Evolutionary conservation across 192 early-diverging fungal species (phyloP), one percentile per base, ranked within the genome.

Genomic region (Entrophospora sp.): DNA sequence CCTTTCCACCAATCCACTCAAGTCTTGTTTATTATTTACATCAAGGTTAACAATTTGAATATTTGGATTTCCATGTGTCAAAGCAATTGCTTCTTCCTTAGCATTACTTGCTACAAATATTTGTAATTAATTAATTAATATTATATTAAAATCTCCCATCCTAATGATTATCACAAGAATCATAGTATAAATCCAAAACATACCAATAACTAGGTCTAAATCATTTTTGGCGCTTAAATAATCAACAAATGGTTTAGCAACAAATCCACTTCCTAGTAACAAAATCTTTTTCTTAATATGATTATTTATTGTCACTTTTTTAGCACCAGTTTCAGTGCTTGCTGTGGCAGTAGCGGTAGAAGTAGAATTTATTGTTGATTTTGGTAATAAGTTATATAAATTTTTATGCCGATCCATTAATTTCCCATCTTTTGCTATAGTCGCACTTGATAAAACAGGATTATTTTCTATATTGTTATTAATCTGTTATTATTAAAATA

Each of bases 221-320:
- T 87, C 69, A 8, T 73, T 66, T 13, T 71, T 66, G 14, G 87
- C 71, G 0, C 85, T 65, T 30, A 99, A 70, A 71, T 96, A 92
- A 51, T 99, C 90, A 18, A 97, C 91, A 20, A 93, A 73, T 14
- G 96, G 96, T 65, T 82, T 87, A 24, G 92, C 87, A 18, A 99
- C 96, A 74, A 93, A 93, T 9, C 96, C 49, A 52, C 49, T 52
- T 10, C 73, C 71, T 5, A 74, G 51, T 18, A 77, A 36, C 2
- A 77, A 48, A 1, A 77, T 69, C 24, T 77, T 83, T 53, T 79
- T 66, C 30, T 72, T 74, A 20, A 38, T 36, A 32, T 66, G 49
- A 9, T 48, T 64, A 40, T 61, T 71, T 45, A n/a, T n/a, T n/a
- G n/a, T n/a, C n/a, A n/a, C n/a, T n/a, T n/a, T n/a, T n/a, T n/a